Conservation (phyloP, 768 basidiomycete genomes). For the Boletus subparvulus region DNA sequence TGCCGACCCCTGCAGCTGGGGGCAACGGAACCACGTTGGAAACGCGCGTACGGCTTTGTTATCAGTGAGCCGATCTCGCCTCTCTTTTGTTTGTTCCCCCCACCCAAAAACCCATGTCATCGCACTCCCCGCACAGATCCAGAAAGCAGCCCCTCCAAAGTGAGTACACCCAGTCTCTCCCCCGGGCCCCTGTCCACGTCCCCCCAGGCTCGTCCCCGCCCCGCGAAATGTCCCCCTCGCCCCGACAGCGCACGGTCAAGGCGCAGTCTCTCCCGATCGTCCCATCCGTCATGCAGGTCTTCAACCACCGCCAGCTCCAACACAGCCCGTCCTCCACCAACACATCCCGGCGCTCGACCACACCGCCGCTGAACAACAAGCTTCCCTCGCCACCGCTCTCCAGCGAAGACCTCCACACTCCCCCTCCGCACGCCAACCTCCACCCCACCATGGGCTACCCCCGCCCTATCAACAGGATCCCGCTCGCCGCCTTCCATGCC, state of each 20-base stretch:
- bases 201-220: constrained; percentile 31
- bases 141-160: constrained; percentile 54
- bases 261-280: constrained; percentile 63
- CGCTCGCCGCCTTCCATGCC: constrained; percentile 53
- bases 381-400: constrained; percentile 25
- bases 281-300: constrained; percentile 55
- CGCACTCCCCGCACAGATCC: constrained; percentile 57
- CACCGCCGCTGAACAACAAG: constrained; percentile 37
- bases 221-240: constrained; percentile 45
- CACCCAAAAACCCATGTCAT: constrained; percentile 46
- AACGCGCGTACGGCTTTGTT: constrained; percentile 48
- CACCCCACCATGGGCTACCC: constrained; percentile 50
- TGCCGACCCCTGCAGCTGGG: constrained; percentile 33
- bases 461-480: constrained; percentile 61
- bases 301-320: constrained; percentile 39
- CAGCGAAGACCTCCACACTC: constrained; percentile 31
- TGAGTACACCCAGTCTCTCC: constrained; percentile 33
- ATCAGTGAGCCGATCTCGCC: constrained; percentile 34
- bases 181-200: neutral
- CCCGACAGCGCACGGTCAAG: constrained; percentile 53
- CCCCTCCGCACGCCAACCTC: constrained; percentile 30
- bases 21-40: constrained; percentile 60
- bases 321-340: constrained; percentile 38
- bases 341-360: constrained; percentile 29
- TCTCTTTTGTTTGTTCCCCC: constrained; percentile 27